phyloP scores from a whole-genome alignment of 1,139 yeast genomes.

The Sugiyamaella castrensis region DNA sequence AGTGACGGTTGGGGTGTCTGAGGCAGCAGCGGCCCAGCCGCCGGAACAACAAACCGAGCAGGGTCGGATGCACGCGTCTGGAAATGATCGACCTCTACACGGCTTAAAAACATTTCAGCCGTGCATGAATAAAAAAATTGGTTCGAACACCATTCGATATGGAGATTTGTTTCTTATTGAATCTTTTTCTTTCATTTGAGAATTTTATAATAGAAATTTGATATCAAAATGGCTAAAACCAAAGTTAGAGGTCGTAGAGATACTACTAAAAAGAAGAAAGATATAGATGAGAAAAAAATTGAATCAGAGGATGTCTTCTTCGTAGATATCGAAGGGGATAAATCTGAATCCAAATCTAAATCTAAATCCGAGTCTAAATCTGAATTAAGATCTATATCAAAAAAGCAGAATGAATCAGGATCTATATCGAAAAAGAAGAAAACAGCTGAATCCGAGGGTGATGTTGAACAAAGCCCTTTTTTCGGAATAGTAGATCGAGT shows the following conservation, averaged over 20 bases:
- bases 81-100: too few species aligned
- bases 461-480: slow-evolving; percentile 39
- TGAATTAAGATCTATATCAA: slow-evolving; percentile 5
- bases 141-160: too few species aligned
- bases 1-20: too few species aligned
- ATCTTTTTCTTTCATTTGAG: too few species aligned
- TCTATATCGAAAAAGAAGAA: slow-evolving; percentile 11
- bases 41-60: too few species aligned
- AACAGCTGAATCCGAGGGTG: slow-evolving; percentile 12
- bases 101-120: too few species aligned
- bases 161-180: too few species aligned
- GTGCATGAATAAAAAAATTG: too few species aligned
- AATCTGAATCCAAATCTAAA: background rate
- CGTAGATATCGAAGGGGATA: background rate
- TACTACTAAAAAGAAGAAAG: slow-evolving; percentile 16
- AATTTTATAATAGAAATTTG: too few species aligned
- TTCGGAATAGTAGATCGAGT: slow-evolving; percentile 82
- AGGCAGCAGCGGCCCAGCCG: too few species aligned
- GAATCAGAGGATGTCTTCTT: background rate
- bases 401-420: slow-evolving; percentile 12
- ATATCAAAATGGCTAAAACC: slow-evolving; percentile 1
- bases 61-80: too few species aligned
- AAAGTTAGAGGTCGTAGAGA: slow-evolving; percentile 21
- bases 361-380: background rate
- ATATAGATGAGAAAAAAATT: slow-evolving; percentile 8